phyloP scores from a whole-genome alignment of 768 basidiomycete species.

The Auricularia sp. region DNA sequence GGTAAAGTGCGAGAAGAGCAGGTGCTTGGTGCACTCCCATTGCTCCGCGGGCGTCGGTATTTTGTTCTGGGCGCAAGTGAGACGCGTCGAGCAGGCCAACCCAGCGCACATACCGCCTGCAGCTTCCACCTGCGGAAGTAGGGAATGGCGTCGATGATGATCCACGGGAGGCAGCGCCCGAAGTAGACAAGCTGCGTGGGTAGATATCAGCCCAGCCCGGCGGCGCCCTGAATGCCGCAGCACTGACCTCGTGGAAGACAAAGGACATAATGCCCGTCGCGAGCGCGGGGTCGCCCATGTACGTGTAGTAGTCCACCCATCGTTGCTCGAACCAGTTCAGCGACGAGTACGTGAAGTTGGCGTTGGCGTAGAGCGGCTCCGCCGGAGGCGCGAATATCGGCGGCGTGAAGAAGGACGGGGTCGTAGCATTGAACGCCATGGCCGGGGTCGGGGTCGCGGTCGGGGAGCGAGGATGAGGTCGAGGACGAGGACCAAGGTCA shows the following conservation, averaged over 20 bases:
- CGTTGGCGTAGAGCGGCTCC: conserved; percentile 7
- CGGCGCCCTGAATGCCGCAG: conserved; percentile 18
- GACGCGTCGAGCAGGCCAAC: not conserved
- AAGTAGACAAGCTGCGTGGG: conserved; percentile 79
- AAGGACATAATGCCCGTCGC: conserved; percentile 94
- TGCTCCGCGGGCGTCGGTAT: conserved; percentile 72
- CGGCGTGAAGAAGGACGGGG: not conserved
- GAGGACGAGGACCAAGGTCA: too few relatives aligned
- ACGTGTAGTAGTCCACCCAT: conserved; percentile 82
- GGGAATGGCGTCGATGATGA: conserved; percentile 88
- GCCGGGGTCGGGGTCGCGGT: too few relatives aligned
- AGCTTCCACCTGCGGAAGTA: conserved; percentile 94
- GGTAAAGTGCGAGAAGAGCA: conserved; percentile 91
- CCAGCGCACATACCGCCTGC: conserved; percentile 47
- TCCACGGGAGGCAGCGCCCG: conserved; percentile 89
- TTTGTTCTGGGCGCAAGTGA: conserved; percentile 35
- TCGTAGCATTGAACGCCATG: conserved; percentile 6
- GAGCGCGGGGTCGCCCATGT: conserved; percentile 78
- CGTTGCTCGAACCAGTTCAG: conserved; percentile 64
- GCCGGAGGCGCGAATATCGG: not conserved
- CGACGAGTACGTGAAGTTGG: conserved; percentile 7
- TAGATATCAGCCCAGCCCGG: not conserved
- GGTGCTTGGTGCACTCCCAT: conserved; percentile 92
- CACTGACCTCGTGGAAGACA: conserved; percentile 75
- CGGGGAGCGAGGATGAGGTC: too few relatives aligned